Base-by-base conservation (phyloP, 1,284 basidiomycete genomes). In the Peniophora sp. region DNA sequence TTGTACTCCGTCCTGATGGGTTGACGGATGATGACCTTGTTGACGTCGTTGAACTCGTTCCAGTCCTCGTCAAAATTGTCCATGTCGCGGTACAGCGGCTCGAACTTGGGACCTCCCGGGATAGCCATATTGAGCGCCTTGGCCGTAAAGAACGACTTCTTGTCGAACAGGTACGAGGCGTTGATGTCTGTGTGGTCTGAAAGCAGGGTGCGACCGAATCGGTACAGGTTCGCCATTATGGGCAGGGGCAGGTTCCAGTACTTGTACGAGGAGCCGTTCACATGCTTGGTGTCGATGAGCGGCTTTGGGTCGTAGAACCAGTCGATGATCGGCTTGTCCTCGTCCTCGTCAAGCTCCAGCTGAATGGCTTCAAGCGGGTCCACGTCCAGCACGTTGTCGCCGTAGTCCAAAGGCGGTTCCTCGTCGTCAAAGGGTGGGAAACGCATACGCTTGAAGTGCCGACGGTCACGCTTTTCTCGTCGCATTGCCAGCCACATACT, bases 401-500 rank as follows among this genome's bases (percentile, higher is more conserved):
- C 95, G 62, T 98, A 98, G 67, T 98, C 95, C 66, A 97, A 80
- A 11, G 95, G 94, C 12, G 94, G 97, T 65, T 99, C 97, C 71
- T 99, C 97, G 63, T 99, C 97, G 62, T 99, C 97, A 63, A 99
- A 99, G 0, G 97, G 97, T 35, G 97, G 97, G 74, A 99, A 99
- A n/a, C 97, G 86, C 95, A 99, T 99, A 49, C 97, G 92, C 75
- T 99, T 99, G 75, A 99, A 99, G 68, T 99, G 97, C 50, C 97
- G 78, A 64, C 97, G 90, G 68, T 99, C 97, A 53, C 97, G 85
- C 77, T 99, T 99, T 73, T 99, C 97, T 58, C 97, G 77, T 58
- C 97, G 81, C 97, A 99, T 99, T 18, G 97, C 96, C 36, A 99
- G 77, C 97, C 97, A 99, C 97, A 99, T 99, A 3, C 92, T 91